Base-by-base conservation (phyloP, 2,329 filamentous ascomycete genomes). In the Sclerotinia borealis region DNA sequence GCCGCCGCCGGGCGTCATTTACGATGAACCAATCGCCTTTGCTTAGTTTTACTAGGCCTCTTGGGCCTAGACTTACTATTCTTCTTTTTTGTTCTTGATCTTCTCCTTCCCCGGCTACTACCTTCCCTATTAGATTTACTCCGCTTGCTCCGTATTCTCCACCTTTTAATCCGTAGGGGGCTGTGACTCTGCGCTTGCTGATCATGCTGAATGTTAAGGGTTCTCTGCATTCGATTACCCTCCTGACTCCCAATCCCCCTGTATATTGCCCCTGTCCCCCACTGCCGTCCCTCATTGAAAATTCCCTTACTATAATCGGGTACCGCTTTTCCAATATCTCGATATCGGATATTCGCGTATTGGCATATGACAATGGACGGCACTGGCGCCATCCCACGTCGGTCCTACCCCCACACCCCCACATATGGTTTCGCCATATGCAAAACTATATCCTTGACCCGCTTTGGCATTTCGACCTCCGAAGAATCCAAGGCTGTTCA, bases 361-460 rank as follows among this genome's bases (percentile, higher is more conserved):
- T 95, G 8, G 91, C 88, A 93, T 92, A 76, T 93, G 89, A 2
- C 85, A 89, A 73, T 93, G 71, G n/a, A 72, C 71, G 15, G 69
- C 71, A 62, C 63, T 63, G 29, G 92, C 88, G 19, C 90, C 90
- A 64, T 87, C 79, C 89, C 89, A 92, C 13, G 19, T 45, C 9
- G 36, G 19, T 7, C 89, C 89, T 0, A 90, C 90, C 37, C 90
- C 90, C 36, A 81, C 84, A 1, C 90, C 90, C 49, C 90, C 90
- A 0, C 88, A 87, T 66, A 93, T 92, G 13, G 90, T 93, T 75
- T 93, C 90, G 74, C 93, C 92, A 78, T 92, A 93, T 6, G 90
- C 90, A 72, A 93, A 93, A 0, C 90, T 90, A 29, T 85, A 84
- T n/a, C 84, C 80, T 58, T 83, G 80, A 49, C 82, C 79, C 15